Evolutionary conservation across 176 grass and related monocot genomes (phyloP).

Genomic region (Raddia distichophylla): DNA sequence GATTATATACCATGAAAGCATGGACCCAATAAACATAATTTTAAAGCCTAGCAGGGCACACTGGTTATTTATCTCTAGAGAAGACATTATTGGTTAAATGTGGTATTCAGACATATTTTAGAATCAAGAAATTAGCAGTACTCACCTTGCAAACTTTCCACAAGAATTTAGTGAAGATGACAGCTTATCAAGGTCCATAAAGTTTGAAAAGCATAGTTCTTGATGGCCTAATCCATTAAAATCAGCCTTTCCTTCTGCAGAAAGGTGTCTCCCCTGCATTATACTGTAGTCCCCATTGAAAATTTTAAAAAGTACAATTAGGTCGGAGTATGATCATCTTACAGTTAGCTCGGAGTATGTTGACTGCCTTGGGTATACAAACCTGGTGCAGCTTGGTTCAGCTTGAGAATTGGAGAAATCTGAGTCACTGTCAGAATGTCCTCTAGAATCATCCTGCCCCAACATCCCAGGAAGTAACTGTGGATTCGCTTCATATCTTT

Average conservation of each 20-base stretch:
- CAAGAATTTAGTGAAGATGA: conserved; percentile 10
- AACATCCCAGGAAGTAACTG: conserved; percentile 43
- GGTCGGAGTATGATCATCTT: neutral
- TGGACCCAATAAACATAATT: neutral
- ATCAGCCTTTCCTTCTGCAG: conserved; percentile 28
- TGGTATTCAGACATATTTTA: neutral
- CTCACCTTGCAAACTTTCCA: conserved; percentile 42
- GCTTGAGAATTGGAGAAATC: conserved; percentile 41
- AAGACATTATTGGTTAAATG: neutral
- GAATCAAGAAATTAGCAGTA: neutral
- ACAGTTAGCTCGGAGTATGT: too few relatives aligned
- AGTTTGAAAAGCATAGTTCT: conserved; percentile 54
- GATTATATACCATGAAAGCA: neutral
- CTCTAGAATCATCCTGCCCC: conserved; percentile 21
- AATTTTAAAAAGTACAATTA: neutral
- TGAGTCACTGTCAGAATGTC: conserved; percentile 45
- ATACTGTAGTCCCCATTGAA: conserved; percentile 37
- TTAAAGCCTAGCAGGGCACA: neutral
- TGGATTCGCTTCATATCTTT: conserved; percentile 16
- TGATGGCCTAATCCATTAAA: conserved; percentile 27
- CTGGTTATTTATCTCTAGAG: neutral
- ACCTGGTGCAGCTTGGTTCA: conserved; percentile 45
- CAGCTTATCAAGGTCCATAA: conserved; percentile 56
- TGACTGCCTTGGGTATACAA: neutral
- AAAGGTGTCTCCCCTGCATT: conserved; percentile 23